Evolutionary conservation across 2,329 filamentous ascomycete species (phyloP).

Genomic region (Immersiporthe knoxdaviesiana): DNA sequence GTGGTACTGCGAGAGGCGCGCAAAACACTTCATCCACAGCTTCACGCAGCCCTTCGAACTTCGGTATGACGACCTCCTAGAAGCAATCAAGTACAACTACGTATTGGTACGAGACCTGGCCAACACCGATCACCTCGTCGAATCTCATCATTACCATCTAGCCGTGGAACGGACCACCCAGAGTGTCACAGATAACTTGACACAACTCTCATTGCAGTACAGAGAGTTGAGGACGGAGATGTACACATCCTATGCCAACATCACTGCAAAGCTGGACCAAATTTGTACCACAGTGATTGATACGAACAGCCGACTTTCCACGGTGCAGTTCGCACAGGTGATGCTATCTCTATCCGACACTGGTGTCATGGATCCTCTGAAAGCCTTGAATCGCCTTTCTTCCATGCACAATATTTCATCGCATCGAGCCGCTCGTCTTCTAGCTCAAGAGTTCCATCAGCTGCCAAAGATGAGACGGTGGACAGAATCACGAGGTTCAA

Average conservation of each 20-base stretch:
- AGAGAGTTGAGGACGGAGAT: not conserved
- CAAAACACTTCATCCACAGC: slow-evolving; percentile 28
- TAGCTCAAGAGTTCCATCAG: no score
- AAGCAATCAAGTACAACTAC: slow-evolving; percentile 22
- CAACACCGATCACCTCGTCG: not conserved
- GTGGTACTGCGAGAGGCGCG: slow-evolving; percentile 32
- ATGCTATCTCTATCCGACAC: not conserved
- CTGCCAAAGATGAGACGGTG: no score
- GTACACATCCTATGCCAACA: not conserved
- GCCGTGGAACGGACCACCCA: not conserved
- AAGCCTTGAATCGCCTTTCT: not conserved
- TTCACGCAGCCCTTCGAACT: slow-evolving; percentile 31
- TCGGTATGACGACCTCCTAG: slow-evolving; percentile 29
- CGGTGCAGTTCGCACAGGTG: not conserved
- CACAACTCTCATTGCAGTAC: not conserved
- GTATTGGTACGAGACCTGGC: not conserved
- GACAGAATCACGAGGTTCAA: no score
- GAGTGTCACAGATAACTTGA: not conserved
- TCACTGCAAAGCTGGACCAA: not conserved
- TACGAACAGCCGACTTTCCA: not conserved
- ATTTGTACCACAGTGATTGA: not conserved
- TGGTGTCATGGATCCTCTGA: not conserved
- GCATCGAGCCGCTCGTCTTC: not conserved
- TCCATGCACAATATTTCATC: not conserved
- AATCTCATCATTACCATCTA: not conserved